These are phyloP conservation scores for Pterulicium gracile DNA, from an alignment of 1,284 basidiomycete species.

Conservation along the genomic window DNA sequence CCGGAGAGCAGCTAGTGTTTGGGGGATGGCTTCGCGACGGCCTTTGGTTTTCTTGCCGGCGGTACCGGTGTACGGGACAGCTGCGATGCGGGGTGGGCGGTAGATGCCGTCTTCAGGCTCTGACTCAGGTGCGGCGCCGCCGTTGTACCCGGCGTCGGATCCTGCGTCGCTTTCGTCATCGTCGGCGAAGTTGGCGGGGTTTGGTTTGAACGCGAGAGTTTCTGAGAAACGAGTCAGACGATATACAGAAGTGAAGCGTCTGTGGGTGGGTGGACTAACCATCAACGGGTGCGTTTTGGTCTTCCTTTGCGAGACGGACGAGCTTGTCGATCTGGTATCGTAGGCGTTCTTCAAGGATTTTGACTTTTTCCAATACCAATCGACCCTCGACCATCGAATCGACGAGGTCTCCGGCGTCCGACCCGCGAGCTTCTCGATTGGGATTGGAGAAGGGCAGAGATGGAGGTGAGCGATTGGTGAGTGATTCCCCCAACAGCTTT, in stretches of 20 bases:
- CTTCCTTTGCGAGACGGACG: constrained; percentile 59
- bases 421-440: constrained; percentile 44
- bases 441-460: constrained; percentile 37
- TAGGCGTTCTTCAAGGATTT: constrained; percentile 76
- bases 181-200: constrained; percentile 58
- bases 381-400: constrained; percentile 67
- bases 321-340: constrained; percentile 95
- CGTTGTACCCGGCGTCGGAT: constrained; percentile 23
- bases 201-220: constrained; percentile 85
- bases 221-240: constrained; percentile 35
- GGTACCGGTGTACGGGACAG: constrained; percentile 79
- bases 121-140: constrained; percentile 19
- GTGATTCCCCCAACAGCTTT: constrained; percentile 51
- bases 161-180: constrained; percentile 21
- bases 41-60: constrained; percentile 35
- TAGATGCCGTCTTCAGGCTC: constrained; percentile 60
- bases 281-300: constrained; percentile 44
- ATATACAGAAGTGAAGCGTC: constrained; percentile 7
- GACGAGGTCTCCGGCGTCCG: constrained; percentile 51
- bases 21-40: constrained; percentile 41
- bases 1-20: constrained; percentile 60
- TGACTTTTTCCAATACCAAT: constrained; percentile 71
- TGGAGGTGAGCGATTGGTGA: constrained; percentile 40
- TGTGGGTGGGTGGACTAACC: constrained; percentile 32
- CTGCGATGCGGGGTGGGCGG: constrained; percentile 85